A percentile compares a stretch with the other conserved stretches of the same genome.
These are phyloP conservation scores for Penicillium sp. DNA, from an alignment of 2,329 filamentous ascomycete species.

Conservation along the genomic window DNA sequence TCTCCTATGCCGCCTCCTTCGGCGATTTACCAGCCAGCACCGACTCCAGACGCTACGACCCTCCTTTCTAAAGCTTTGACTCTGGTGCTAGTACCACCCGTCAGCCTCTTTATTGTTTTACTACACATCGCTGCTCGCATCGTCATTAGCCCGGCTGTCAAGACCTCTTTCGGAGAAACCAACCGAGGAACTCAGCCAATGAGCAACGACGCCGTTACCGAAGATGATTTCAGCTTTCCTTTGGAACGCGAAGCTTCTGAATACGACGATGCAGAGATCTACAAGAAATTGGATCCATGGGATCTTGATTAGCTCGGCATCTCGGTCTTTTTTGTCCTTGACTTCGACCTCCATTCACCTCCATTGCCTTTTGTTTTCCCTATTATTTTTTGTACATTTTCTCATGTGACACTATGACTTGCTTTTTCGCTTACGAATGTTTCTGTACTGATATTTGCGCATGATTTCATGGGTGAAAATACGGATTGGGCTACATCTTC, in stretches of 20 bases:
- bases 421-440: slow-evolving; percentile 7
- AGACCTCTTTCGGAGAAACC: slow-evolving; percentile 16
- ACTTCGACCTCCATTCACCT: slow-evolving; percentile 1
- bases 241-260: slow-evolving; percentile 28
- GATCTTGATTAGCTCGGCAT: slow-evolving; percentile 22
- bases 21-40: slow-evolving; percentile 53
- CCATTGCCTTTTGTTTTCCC: neutral
- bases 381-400: slow-evolving; percentile 16
- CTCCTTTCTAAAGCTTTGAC: slow-evolving; percentile 72
- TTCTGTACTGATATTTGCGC: slow-evolving; percentile 4
- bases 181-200: slow-evolving; percentile 16
- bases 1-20: slow-evolving; percentile 64
- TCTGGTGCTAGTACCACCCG: slow-evolving; percentile 72
- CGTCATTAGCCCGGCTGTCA: slow-evolving; percentile 38
- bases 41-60: slow-evolving; percentile 52
- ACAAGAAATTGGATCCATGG: slow-evolving; percentile 24
- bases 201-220: slow-evolving; percentile 18
- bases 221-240: slow-evolving; percentile 39
- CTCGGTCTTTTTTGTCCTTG: neutral
- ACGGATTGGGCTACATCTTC: slow-evolving; percentile 7
- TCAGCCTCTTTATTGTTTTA: slow-evolving; percentile 71
- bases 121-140: slow-evolving; percentile 75
- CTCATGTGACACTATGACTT: slow-evolving; percentile 10
- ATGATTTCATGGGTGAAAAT: slow-evolving; percentile 5
- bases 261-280: slow-evolving; percentile 17